These are phyloP conservation scores for Entonaema liquescens DNA, from an alignment of 495 filamentous ascomycete species.

Conservation along the genomic window DNA sequence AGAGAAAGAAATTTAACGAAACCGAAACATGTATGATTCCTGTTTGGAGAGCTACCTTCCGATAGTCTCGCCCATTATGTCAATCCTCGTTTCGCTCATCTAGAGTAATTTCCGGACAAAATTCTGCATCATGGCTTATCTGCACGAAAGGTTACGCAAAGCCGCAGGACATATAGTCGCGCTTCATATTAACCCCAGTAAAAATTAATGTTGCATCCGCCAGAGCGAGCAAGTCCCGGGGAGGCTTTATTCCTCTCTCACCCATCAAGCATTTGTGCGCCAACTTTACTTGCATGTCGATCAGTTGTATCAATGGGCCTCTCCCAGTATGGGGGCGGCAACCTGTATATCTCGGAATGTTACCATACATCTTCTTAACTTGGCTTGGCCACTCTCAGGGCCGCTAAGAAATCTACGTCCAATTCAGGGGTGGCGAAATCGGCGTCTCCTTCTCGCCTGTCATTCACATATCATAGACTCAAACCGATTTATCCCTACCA, in stretches of 20 bases:
- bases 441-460: slow-evolving; percentile 28
- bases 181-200: slow-evolving; percentile 33
- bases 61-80: slow-evolving; percentile 26
- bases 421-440: slow-evolving; percentile 40
- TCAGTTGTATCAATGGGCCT: slow-evolving; percentile 32
- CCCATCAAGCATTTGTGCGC: slow-evolving; percentile 24
- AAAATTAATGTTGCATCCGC: slow-evolving; percentile 42
- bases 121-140: slow-evolving; percentile 33
- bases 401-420: slow-evolving; percentile 23
- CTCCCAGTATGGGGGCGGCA: slow-evolving; percentile 29
- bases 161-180: slow-evolving; percentile 32
- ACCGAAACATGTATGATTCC: slow-evolving; percentile 27
- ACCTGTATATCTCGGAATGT: slow-evolving; percentile 41
- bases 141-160: slow-evolving; percentile 41
- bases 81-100: slow-evolving; percentile 38
- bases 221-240: slow-evolving; percentile 41
- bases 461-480: slow-evolving; percentile 13
- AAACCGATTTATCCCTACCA: slow-evolving; percentile 17
- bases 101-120: slow-evolving; percentile 48
- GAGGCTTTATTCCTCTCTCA: slow-evolving; percentile 29
- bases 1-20: not conserved
- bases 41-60: slow-evolving; percentile 41
- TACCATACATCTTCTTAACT: slow-evolving; percentile 39
- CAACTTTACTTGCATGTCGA: slow-evolving; percentile 34
- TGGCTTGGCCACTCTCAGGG: slow-evolving; percentile 32